Evolutionary conservation across 116 monocot species (phyloP).

Genomic region (Posidonia oceanica): DNA sequence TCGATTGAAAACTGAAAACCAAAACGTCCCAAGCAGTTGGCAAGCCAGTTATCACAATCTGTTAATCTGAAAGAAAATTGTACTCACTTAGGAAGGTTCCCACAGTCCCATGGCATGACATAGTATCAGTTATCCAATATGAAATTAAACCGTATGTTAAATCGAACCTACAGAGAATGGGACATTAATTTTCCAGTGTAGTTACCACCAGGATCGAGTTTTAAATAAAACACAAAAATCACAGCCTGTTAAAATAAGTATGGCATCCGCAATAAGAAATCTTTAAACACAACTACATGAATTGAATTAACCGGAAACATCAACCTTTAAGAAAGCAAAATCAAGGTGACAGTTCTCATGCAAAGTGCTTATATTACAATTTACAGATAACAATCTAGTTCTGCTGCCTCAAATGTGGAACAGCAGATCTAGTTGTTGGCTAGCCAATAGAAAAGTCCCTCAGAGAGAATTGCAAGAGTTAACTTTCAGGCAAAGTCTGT

Average conservation of each 20-base stretch:
- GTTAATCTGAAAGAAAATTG: too few relatives aligned
- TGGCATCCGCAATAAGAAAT: background rate
- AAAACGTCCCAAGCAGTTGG: too few relatives aligned
- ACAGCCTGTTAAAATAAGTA: background rate
- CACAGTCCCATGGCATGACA: too few relatives aligned
- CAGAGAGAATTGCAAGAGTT: background rate
- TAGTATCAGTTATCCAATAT: too few relatives aligned
- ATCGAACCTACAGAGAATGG: too few relatives aligned
- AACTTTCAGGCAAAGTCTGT: constrained; percentile 16
- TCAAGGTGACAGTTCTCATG: background rate
- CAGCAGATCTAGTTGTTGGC: background rate
- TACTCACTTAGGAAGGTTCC: too few relatives aligned
- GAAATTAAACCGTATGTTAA: too few relatives aligned
- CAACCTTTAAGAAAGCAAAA: background rate
- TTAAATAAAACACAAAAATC: background rate
- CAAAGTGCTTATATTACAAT: background rate
- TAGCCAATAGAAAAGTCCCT: background rate
- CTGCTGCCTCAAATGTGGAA: background rate
- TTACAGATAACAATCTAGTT: background rate
- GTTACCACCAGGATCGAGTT: background rate
- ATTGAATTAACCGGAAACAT: background rate
- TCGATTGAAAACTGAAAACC: too few relatives aligned
- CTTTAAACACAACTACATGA: background rate
- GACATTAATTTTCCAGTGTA: too few relatives aligned
- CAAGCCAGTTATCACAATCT: too few relatives aligned